Evolutionary conservation across 2,329 filamentous ascomycete genomes (phyloP).

Genomic region (Phoma herbarum): DNA sequence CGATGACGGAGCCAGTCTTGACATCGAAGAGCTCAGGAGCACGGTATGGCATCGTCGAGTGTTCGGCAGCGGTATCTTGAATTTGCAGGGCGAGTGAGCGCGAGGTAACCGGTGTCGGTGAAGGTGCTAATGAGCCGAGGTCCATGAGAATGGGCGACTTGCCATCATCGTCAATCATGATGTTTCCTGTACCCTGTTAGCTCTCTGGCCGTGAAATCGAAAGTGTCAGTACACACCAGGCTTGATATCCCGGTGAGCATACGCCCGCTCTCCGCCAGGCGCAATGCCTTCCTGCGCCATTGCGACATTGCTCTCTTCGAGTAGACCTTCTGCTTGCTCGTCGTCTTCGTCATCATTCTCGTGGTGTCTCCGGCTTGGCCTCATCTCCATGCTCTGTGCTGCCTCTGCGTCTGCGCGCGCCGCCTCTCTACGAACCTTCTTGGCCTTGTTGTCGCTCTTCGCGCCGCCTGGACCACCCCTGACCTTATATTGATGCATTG

Average conservation of each 20-base stretch:
- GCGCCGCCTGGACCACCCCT: constrained; percentile 63
- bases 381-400: constrained; percentile 56
- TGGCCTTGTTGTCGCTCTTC: constrained; percentile 62
- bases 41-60: constrained; percentile 98
- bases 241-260: constrained; percentile 96
- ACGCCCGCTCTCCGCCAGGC: constrained; percentile 76
- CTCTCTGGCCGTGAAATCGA: not conserved
- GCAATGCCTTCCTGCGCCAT: constrained; percentile 72
- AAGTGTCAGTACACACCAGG: constrained; percentile 68
- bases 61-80: constrained; percentile 93
- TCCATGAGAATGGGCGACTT: constrained; percentile 95
- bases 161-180: constrained; percentile 96
- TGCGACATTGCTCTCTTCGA: constrained; percentile 80
- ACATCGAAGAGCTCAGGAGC: constrained; percentile 98
- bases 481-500: constrained; percentile 89
- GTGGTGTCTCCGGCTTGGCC: constrained; percentile 49
- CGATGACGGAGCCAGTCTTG: constrained; percentile 88
- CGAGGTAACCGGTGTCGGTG: constrained; percentile 87
- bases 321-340: constrained; percentile 80
- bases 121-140: constrained; percentile 87
- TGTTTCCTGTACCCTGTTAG: constrained; percentile 72
- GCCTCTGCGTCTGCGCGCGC: constrained; percentile 62
- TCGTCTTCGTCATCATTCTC: constrained; percentile 71
- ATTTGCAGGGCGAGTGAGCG: constrained; percentile 89
- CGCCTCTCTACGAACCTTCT: constrained; percentile 63